These are phyloP conservation scores for Nemania serpens DNA, from an alignment of 2,329 filamentous ascomycete species.

Conservation along the genomic window DNA sequence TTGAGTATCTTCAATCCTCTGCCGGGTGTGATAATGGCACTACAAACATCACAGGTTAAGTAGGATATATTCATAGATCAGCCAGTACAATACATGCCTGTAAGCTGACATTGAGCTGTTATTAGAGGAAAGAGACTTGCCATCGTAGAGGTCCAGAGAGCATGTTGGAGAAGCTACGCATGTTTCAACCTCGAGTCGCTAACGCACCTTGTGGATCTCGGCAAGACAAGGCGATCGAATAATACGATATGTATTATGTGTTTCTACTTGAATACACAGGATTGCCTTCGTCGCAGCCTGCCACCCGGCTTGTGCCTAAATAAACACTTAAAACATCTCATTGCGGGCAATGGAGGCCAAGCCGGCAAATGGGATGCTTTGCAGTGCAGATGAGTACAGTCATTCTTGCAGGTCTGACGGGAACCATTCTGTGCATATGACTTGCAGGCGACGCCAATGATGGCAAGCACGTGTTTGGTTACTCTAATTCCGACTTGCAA, in stretches of 20 bases:
- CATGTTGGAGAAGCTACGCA: background rate
- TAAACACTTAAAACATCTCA: background rate
- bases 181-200: background rate
- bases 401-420: slow-evolving; percentile 8
- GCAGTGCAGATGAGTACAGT: slow-evolving; percentile 9
- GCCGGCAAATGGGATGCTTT: slow-evolving; percentile 4
- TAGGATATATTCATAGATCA: slow-evolving; percentile 2
- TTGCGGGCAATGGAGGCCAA: background rate
- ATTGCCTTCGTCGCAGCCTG: background rate
- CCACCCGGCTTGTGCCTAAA: background rate
- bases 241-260: too few species aligned
- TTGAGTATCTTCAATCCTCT: background rate
- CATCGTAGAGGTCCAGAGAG: too few species aligned
- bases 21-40: too few species aligned
- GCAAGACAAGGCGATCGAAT: too few species aligned
- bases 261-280: too few species aligned
- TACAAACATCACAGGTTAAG: background rate
- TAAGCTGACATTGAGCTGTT: slow-evolving; percentile 21
- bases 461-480: slow-evolving; percentile 13
- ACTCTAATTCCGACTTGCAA: slow-evolving; percentile 2
- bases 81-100: background rate
- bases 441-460: slow-evolving; percentile 19
- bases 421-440: slow-evolving; percentile 19
- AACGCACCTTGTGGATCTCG: background rate
- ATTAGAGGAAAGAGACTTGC: background rate